Conservation (phyloP, 306 rosid species). For the Gleditsia sinensis region DNA sequence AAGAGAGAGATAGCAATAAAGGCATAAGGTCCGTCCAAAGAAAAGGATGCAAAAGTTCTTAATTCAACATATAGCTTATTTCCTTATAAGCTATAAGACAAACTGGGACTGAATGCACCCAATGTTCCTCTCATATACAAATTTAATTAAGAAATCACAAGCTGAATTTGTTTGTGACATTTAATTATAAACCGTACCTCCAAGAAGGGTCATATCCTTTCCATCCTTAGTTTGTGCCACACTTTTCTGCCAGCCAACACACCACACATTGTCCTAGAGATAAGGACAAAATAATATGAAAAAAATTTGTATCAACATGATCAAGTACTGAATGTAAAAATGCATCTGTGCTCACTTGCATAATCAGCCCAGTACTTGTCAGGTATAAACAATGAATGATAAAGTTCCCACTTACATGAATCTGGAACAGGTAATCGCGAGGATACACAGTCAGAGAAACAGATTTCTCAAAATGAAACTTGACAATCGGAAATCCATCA, state of each 20-base stretch:
- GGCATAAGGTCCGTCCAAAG: slow-evolving; percentile 1
- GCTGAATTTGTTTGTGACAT: slow-evolving; percentile 10
- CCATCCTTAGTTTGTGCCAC: slow-evolving; percentile 54
- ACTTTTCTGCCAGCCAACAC: slow-evolving; percentile 73
- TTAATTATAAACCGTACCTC: slow-evolving; percentile 56
- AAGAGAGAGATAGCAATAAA: not conserved
- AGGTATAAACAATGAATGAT: not conserved
- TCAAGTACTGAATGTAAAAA: not conserved
- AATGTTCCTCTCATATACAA: not conserved
- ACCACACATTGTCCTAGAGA: slow-evolving; percentile 51
- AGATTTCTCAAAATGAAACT: slow-evolving; percentile 58
- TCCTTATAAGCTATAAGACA: not conserved
- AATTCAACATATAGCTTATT: slow-evolving; percentile 4
- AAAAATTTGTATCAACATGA: not conserved
- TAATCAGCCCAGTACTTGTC: not conserved
- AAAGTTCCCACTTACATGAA: slow-evolving; percentile 39
- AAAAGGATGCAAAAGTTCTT: not conserved
- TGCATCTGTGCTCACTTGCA: not conserved
- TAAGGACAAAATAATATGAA: slow-evolving; percentile 26
- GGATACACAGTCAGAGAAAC: slow-evolving; percentile 70
- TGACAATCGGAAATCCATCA: slow-evolving; percentile 70
- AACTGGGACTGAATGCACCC: slow-evolving; percentile 3
- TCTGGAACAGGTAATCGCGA: slow-evolving; percentile 69
- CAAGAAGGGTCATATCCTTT: slow-evolving; percentile 68
- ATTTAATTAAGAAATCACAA: slow-evolving; percentile 14